Conservation (phyloP, 2,329 filamentous ascomycete species). For the Fusarium burgessii region DNA sequence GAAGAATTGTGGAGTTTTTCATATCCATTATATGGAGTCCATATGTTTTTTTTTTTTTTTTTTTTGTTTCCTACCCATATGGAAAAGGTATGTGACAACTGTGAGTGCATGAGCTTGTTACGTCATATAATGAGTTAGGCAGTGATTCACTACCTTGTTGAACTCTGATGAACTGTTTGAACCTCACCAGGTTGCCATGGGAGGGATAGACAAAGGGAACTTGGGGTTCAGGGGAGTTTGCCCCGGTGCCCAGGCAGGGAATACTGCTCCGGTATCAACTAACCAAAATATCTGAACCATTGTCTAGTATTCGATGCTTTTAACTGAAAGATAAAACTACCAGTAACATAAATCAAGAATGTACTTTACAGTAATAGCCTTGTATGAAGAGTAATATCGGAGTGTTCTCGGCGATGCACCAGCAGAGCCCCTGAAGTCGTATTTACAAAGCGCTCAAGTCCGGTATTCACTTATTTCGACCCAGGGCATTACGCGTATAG, state of each 20-base stretch:
- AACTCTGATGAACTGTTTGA: background rate
- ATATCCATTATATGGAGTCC: too few relatives aligned
- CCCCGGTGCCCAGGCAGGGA: background rate
- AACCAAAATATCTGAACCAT: background rate
- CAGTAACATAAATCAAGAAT: fast-evolving
- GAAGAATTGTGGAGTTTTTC: too few relatives aligned
- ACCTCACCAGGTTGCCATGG: background rate
- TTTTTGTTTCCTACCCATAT: too few relatives aligned
- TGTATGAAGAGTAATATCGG: background rate
- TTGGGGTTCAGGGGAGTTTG: background rate
- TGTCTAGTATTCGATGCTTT: too few relatives aligned
- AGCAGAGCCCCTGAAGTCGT: background rate
- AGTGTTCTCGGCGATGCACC: background rate
- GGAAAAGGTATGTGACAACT: too few relatives aligned
- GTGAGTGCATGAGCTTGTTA: background rate
- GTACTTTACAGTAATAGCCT: background rate
- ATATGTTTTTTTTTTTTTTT: too few relatives aligned
- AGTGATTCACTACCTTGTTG: background rate
- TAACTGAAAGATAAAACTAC: fast-evolving
- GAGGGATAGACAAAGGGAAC: background rate
- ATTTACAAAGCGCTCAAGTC: background rate
- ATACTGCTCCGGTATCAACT: background rate
- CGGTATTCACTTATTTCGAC: background rate
- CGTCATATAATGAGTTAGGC: background rate
- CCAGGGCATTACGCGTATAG: conserved; percentile 8